Percentiles rank a stretch among this genome's conserved stretches.
Evolutionary conservation across 2,329 filamentous ascomycete genomes (phyloP).

Genomic region (Clonostachys rosea): DNA sequence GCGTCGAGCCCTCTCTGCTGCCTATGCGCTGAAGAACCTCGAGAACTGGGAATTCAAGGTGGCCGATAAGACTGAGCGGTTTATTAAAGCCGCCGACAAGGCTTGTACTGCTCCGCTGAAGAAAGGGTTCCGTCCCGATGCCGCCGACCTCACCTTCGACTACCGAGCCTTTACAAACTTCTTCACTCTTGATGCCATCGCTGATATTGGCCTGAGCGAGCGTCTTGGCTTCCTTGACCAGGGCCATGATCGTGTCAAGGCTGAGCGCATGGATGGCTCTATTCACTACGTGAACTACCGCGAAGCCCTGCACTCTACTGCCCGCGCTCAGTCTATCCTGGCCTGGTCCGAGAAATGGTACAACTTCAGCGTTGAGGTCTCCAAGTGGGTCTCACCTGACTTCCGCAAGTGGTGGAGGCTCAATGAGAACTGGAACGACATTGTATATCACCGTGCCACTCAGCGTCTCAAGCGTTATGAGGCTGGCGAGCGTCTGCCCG

Average conservation of each 20-base stretch:
- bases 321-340: neutral
- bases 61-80: neutral
- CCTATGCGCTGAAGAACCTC: constrained; percentile 10
- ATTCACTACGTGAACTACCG: neutral
- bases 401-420: neutral
- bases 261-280: constrained; percentile 1
- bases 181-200: constrained; percentile 52
- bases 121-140: neutral
- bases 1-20: constrained; percentile 41
- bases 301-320: neutral
- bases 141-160: constrained; percentile 24
- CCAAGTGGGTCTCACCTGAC: constrained; percentile 17
- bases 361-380: constrained; percentile 34
- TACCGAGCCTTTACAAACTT: constrained; percentile 48
- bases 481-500: neutral
- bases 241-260: constrained; percentile 1
- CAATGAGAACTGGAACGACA: neutral
- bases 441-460: neutral
- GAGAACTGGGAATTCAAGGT: constrained; percentile 2
- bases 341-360: neutral
- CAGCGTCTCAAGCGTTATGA: neutral
- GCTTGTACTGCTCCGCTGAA: constrained; percentile 4
- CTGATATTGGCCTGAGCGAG: constrained; percentile 26
- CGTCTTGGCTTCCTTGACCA: neutral
- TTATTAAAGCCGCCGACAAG: neutral